phyloP scores from a whole-genome alignment of 345 rosid species.

The Eutrema yunnanense region DNA sequence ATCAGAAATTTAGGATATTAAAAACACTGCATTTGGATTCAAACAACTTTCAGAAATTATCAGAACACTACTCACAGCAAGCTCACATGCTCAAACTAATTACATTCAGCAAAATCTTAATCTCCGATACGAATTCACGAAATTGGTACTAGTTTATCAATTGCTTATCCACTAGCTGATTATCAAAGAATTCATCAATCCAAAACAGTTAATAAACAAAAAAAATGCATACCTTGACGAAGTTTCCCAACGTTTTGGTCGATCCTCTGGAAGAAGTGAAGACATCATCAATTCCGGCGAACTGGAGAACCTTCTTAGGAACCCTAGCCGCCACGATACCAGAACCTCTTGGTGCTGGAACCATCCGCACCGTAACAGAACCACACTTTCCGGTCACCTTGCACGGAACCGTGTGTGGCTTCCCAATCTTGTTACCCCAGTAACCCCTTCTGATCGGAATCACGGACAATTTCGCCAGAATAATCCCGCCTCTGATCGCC shows the following conservation, averaged over 20 bases:
- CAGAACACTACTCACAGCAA: no score
- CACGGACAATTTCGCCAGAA: slow-evolving; percentile 57
- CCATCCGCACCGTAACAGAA: slow-evolving; percentile 67
- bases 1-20: background rate
- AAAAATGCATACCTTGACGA: slow-evolving; percentile 48
- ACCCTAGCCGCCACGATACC: slow-evolving; percentile 78
- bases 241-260: slow-evolving; percentile 65
- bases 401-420: slow-evolving; percentile 66
- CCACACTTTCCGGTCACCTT: slow-evolving; percentile 78
- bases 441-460: slow-evolving; percentile 73
- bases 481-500: slow-evolving; percentile 60
- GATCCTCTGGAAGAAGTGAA: slow-evolving; percentile 68
- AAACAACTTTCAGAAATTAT: background rate
- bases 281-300: slow-evolving; percentile 71
- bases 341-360: slow-evolving; percentile 73
- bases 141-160: background rate
- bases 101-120: no score
- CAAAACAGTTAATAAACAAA: background rate
- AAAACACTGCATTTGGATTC: background rate
- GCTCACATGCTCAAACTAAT: no score
- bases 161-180: background rate
- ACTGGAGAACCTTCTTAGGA: slow-evolving; percentile 72
- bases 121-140: no score
- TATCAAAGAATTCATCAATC: background rate
- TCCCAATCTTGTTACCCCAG: slow-evolving; percentile 78